Base-by-base conservation (phyloP, 192 early-diverging fungal genomes). In the Mortierella hygrophila region DNA sequence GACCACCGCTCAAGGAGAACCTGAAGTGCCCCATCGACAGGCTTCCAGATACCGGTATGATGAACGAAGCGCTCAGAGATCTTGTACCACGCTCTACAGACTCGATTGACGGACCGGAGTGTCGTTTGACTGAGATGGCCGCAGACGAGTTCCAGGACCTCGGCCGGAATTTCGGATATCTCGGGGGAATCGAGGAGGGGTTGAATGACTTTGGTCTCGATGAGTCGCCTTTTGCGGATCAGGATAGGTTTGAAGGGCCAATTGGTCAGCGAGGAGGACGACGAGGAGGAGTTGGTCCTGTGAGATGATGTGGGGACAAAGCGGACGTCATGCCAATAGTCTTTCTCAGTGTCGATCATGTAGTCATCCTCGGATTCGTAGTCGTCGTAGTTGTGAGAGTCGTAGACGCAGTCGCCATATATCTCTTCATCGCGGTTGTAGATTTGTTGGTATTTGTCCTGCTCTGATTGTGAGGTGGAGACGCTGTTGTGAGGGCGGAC, bases 101-200 rank as follows among this genome's bases (percentile, higher is more conserved):
- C 84, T 4, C 80, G 79, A 63, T 72, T 81, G 16, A 79, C 79
- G 21, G 18, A 41, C 0, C 79, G 78, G 8, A 86, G 49, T 2
- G 84, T 78, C 1, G 75, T 46, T 42, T 86, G 79, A 21, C 73
- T 77, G 3, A 81, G 75, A 29, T 86, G 68, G 0, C 4, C 21
- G 29, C 84, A 86, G 23, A 86, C 71, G 9, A 78, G 11, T 46
- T 68, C 75, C 1, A 86, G 72, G 63, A 86, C 38, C 54, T 86
- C 84, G 38, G 47, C 49, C 6, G 84, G 79, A 40, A 86, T 74
- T 32, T 41, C 23, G 32, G 79, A 16, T 47, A 77, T 41, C 1
- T 35, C 65, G 2, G 72, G 29, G 26, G 38, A 35, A n/a, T 71
- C 76, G 72, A 77, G 41, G 8, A 68, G 60, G 10, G 81, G 81